Base-by-base conservation (phyloP, 1,284 basidiomycete species). In the Hypsizygus ulmarius region DNA sequence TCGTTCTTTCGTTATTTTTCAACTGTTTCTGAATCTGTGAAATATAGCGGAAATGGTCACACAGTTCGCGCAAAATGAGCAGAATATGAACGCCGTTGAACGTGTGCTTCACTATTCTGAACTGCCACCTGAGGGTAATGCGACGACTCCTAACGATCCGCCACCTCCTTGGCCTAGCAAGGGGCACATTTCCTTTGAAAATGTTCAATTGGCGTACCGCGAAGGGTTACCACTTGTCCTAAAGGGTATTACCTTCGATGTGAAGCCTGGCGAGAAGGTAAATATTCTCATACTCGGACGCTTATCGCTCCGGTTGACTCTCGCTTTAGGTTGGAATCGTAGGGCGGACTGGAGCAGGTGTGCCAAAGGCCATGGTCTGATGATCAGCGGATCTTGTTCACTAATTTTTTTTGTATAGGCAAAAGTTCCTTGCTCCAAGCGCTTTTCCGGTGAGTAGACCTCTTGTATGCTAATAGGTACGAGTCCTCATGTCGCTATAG, bases 401-500 rank as follows among this genome's bases (percentile, higher is more conserved):
- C n/a, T 12, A 21, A 4, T n/a, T 28, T 5, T 4, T 2, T 30
- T 15, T 18, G 21, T 25, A 8, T 61, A 56, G 84, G 90, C 27
- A 93, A 93, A 69, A 84, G 81, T 43, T 90, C 88, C 1, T 66
- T 93, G 10, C 71, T 93, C 25, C 82, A 83, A 55, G 81, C 77
- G 1, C 71, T 94, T 14, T 84, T 93, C 69, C 75, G 90, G 67
- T 78, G 57, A 27, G 59, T 36, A 14, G 35, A 40, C n/a, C 6
- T 30, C 25, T 21, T 38, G 43, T 15, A 21, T 30, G 37, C 6
- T 6, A 18, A 12, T 52, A 18, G 44, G 27, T 21, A 40, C 27
- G 29, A n/a, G 4, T 67, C 29, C 16, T 19, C 69, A 25, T 33
- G 66, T 66, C 34, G 70, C 75, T 65, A 66, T 65, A 82, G 89